Evolutionary conservation across 176 grass and related monocot genomes (phyloP).

Genomic region (Saccharum spontaneum): DNA sequence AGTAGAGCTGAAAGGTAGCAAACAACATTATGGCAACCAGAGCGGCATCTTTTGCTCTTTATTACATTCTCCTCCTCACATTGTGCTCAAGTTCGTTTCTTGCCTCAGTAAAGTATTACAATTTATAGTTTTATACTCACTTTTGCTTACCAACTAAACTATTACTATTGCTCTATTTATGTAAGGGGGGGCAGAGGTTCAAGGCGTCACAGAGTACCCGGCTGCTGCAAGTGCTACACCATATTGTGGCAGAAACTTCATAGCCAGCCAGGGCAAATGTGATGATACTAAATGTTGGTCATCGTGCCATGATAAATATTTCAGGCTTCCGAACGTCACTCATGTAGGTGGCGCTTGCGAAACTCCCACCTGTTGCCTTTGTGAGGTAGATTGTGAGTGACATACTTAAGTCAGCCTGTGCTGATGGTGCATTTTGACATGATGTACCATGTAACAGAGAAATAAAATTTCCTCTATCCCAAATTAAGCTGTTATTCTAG

Average conservation of each 20-base stretch:
- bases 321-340: background rate
- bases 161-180: background rate
- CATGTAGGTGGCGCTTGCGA: background rate
- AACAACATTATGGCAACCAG: background rate
- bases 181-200: background rate
- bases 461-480: background rate
- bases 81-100: background rate
- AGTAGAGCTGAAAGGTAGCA: background rate
- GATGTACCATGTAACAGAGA: background rate
- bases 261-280: background rate
- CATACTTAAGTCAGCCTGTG: background rate
- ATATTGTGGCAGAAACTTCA: background rate
- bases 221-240: background rate
- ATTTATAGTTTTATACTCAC: background rate
- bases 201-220: too few relatives aligned
- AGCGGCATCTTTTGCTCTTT: background rate
- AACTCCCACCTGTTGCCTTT: background rate
- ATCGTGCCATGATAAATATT: background rate
- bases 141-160: background rate
- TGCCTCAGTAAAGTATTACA: background rate
- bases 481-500: too few relatives aligned
- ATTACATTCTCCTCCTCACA: background rate
- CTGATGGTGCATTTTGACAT: background rate
- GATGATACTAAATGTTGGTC: background rate
- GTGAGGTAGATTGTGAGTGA: constrained; percentile 5